These are phyloP conservation scores for Dendrobium catenatum DNA, from an alignment of 106 monocot species.

Conservation along the genomic window DNA sequence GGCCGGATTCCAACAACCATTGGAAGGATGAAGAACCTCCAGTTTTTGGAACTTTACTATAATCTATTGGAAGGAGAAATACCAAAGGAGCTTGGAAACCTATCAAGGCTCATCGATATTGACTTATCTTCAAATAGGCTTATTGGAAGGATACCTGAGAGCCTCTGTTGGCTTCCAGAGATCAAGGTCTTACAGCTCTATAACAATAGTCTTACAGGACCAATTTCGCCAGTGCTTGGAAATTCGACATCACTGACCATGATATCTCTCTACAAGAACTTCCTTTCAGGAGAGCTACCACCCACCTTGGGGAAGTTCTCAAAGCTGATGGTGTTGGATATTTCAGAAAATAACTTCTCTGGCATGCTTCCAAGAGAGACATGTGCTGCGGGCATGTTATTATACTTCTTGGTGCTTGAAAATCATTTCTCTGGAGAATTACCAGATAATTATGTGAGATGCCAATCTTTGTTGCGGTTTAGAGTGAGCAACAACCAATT, in stretches of 20 bases:
- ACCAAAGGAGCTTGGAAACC: conserved; percentile 74
- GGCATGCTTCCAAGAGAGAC: conserved; percentile 51
- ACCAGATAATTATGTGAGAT: conserved; percentile 47
- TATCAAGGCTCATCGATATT: conserved; percentile 52
- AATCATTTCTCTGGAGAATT: conserved; percentile 56
- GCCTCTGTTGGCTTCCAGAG: conserved; percentile 37
- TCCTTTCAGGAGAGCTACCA: conserved; percentile 58
- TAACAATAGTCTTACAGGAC: conserved; percentile 66
- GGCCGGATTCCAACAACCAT: conserved; percentile 70
- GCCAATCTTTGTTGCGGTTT: conserved; percentile 60
- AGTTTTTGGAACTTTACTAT: conserved; percentile 76
- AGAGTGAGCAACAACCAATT: conserved; percentile 67
- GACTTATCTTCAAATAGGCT: conserved; percentile 71
- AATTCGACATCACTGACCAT: conserved; percentile 67
- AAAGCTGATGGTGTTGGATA: conserved; percentile 47
- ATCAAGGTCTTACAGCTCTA: conserved; percentile 69
- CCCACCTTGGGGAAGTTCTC: conserved; percentile 57
- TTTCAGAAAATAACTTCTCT: conserved; percentile 71
- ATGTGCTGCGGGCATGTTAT: conserved; percentile 48
- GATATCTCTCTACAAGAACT: conserved; percentile 68
- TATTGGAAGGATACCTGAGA: conserved; percentile 56
- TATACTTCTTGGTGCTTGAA: conserved; percentile 58
- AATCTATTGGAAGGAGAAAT: conserved; percentile 54
- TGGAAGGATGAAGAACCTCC: conserved; percentile 55
- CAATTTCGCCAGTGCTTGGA: conserved; percentile 48